Percentiles rank a stretch among this genome's conserved stretches.
Evolutionary conservation across 83 land plant species (phyloP).

Genomic region (Diphasiastrum complanatum): DNA sequence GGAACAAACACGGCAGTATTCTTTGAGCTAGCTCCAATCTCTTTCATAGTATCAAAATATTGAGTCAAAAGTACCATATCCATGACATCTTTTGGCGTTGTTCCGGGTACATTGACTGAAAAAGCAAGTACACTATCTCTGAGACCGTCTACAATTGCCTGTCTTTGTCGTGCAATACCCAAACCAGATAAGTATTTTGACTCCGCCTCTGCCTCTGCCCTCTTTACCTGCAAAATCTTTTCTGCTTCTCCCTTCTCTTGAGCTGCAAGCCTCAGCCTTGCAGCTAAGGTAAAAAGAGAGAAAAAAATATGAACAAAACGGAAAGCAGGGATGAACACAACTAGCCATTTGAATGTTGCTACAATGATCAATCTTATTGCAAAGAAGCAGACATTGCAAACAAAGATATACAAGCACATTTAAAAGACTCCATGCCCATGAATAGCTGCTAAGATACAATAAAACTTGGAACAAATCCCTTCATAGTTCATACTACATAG

Average conservation of each 20-base stretch:
- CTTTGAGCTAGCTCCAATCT: slow-evolving; percentile 21
- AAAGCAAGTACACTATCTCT: slow-evolving; percentile 23
- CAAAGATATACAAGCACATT: background rate
- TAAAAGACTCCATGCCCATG: background rate
- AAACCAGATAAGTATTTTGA: slow-evolving; percentile 20
- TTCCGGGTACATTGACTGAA: slow-evolving; percentile 23
- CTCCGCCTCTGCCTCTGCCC: slow-evolving; percentile 26
- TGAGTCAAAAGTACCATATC: slow-evolving; percentile 26
- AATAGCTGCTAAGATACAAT: too few species aligned
- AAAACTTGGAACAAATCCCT: too few species aligned
- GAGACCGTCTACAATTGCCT: slow-evolving; percentile 25
- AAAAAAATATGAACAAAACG: background rate
- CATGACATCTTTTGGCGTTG: slow-evolving; percentile 25
- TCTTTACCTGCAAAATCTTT: slow-evolving; percentile 23
- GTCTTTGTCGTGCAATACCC: slow-evolving; percentile 26
- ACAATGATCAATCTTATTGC: background rate
- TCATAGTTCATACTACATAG: too few species aligned
- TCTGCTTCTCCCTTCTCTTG: slow-evolving; percentile 28
- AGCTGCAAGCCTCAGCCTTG: slow-evolving; percentile 22
- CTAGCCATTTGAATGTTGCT: background rate
- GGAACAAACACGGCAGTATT: slow-evolving; percentile 15
- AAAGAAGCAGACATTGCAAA: background rate
- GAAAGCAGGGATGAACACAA: background rate
- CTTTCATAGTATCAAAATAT: slow-evolving; percentile 25
- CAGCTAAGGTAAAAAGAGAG: slow-evolving; percentile 6